A percentile compares a stretch with the other conserved stretches of the same genome.
phyloP scores from a whole-genome alignment of 2,329 filamentous ascomycete species.

The Monilinia vaccinii-corymbosi region DNA sequence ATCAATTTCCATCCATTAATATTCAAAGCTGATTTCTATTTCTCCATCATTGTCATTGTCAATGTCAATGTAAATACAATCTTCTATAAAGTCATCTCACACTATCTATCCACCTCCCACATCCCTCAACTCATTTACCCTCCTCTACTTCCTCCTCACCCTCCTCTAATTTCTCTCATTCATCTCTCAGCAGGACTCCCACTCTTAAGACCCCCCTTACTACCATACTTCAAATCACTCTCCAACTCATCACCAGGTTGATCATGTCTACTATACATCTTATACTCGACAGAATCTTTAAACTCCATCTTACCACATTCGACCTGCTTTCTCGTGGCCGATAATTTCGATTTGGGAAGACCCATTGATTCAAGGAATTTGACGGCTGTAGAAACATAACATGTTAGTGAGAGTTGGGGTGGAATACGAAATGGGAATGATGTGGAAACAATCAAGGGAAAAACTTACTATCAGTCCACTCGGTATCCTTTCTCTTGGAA shows the following conservation, averaged over 20 bases:
- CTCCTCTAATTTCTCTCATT: neutral
- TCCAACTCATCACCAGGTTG: slow-evolving; percentile 35
- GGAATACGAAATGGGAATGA: neutral
- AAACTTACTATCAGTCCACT: slow-evolving; percentile 68
- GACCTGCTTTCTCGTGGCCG: slow-evolving; percentile 49
- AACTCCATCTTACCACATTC: slow-evolving; percentile 52
- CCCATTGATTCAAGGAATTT: slow-evolving; percentile 57
- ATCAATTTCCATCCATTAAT: too few species aligned
- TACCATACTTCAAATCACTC: slow-evolving; percentile 19
- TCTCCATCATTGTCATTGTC: too few species aligned
- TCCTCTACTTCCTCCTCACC: too few species aligned
- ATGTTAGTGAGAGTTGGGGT: neutral
- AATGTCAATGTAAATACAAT: too few species aligned
- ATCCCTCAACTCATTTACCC: too few species aligned
- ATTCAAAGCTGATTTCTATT: too few species aligned
- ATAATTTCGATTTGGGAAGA: slow-evolving; percentile 50
- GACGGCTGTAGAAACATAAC: slow-evolving; percentile 35
- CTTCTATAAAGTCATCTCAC: too few species aligned
- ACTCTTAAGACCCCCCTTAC: neutral
- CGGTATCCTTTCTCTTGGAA: slow-evolving; percentile 58
- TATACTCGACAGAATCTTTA: slow-evolving; percentile 47
- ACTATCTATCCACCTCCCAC: too few species aligned
- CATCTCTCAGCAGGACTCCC: neutral
- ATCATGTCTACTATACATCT: slow-evolving; percentile 53
- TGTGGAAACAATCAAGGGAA: neutral